A percentile compares a stretch with the other conserved stretches of the same genome.
Conservation (phyloP, 805 yeast species). For the Komagataella ulmi region DNA sequence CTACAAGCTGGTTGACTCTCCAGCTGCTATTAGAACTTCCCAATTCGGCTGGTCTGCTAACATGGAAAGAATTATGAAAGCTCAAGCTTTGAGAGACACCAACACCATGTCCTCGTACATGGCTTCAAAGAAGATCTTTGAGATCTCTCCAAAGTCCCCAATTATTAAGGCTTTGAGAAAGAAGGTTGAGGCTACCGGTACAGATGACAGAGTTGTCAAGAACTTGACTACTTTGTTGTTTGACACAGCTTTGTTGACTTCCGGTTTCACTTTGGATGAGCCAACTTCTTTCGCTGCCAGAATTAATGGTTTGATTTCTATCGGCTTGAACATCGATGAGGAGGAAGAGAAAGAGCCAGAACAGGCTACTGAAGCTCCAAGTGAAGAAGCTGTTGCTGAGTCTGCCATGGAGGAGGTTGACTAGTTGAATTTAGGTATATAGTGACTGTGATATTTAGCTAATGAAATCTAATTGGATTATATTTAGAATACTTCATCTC, state of each 20-base stretch:
- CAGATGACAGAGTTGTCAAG: slow-evolving; percentile 96
- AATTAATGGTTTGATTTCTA: slow-evolving; percentile 94
- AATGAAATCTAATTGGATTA: background rate
- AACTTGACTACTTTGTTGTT: slow-evolving; percentile 91
- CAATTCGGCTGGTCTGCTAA: slow-evolving; percentile 99
- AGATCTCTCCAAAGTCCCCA: slow-evolving; percentile 93
- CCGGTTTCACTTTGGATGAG: slow-evolving; percentile 98
- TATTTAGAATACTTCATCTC: background rate
- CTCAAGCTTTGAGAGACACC: slow-evolving; percentile 98
- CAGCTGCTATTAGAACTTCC: slow-evolving; percentile 99
- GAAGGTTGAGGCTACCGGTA: slow-evolving; percentile 95
- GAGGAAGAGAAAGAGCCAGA: slow-evolving; percentile 33
- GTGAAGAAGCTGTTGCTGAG: slow-evolving; percentile 66
- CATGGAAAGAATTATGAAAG: slow-evolving; percentile 99
- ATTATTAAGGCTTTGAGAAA: slow-evolving; percentile 91
- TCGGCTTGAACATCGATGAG: slow-evolving; percentile 97
- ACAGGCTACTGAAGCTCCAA: slow-evolving; percentile 31
- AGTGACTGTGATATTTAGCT: background rate
- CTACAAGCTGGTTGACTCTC: slow-evolving; percentile 93
- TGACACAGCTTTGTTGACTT: slow-evolving; percentile 96
- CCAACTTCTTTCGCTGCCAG: slow-evolving; percentile 96
- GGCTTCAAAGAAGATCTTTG: slow-evolving; percentile 99
- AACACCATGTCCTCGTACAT: slow-evolving; percentile 92
- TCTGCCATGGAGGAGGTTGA: slow-evolving; percentile 99
- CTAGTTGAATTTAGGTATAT: slow-evolving; percentile 22